Conservation (phyloP, 2,329 filamentous ascomycete species). For the Cytospora piceae region DNA sequence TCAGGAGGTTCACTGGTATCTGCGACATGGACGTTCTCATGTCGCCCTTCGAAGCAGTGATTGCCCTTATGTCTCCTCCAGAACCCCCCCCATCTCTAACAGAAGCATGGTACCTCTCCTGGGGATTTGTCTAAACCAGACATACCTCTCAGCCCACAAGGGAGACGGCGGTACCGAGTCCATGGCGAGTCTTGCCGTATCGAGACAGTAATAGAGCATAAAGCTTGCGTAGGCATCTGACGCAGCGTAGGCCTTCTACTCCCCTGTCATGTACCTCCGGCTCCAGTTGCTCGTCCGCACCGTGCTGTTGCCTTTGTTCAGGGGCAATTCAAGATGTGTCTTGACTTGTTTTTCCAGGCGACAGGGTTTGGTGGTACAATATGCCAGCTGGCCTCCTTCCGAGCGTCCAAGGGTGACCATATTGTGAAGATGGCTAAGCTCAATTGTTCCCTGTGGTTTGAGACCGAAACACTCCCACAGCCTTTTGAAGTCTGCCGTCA, state of each 20-base stretch:
- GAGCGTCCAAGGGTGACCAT: slow-evolving; percentile 2
- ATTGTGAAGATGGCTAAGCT: slow-evolving; percentile 19
- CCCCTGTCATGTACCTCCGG: slow-evolving; percentile 3
- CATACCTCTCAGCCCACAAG: slow-evolving; percentile 6
- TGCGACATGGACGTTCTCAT: neutral
- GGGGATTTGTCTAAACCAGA: neutral
- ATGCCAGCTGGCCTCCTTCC: neutral
- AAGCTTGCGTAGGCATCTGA: slow-evolving; percentile 13
- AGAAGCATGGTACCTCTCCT: slow-evolving; percentile 6
- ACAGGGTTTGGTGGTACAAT: slow-evolving; percentile 26
- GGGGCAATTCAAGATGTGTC: slow-evolving; percentile 5
- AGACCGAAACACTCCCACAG: slow-evolving; percentile 1
- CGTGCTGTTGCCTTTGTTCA: slow-evolving; percentile 10
- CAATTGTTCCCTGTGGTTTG: slow-evolving; percentile 11
- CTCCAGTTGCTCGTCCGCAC: slow-evolving; percentile 22
- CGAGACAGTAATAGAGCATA: slow-evolving; percentile 17
- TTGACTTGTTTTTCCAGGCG: slow-evolving; percentile 14
- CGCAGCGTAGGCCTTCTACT: slow-evolving; percentile 16
- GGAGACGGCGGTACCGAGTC: slow-evolving; percentile 1
- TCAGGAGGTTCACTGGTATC: neutral
- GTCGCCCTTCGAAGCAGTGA: neutral
- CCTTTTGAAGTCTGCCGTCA: slow-evolving; percentile 21
- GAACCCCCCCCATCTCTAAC: slow-evolving; percentile 2
- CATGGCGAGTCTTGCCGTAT: neutral
- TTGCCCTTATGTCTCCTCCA: neutral